phyloP scores from a whole-genome alignment of 164 flowering plant species.

The Warburgia ugandensis region DNA sequence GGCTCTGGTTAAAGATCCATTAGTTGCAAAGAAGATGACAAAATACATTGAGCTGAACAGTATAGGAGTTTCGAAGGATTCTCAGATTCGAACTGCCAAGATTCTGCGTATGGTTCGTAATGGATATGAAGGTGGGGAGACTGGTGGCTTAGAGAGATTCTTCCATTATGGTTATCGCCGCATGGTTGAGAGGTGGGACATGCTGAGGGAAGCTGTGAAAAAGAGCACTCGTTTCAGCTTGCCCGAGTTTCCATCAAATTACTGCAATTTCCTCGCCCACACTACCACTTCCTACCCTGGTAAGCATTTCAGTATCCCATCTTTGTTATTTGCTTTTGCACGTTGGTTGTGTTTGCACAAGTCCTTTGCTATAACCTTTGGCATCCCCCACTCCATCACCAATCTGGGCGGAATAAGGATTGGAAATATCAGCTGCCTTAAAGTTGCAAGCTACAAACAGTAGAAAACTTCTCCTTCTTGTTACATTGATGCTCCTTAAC shows the following conservation, averaged over 20 bases:
- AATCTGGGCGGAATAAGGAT: too few species aligned
- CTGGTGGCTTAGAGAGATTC: constrained; percentile 18
- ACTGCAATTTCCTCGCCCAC: constrained; percentile 29
- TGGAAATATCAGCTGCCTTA: too few species aligned
- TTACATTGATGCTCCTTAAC: too few species aligned
- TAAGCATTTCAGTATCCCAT: too few species aligned
- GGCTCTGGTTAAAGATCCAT: constrained; percentile 63
- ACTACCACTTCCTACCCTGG: constrained; percentile 41
- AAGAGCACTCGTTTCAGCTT: constrained; percentile 38
- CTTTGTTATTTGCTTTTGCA: too few species aligned
- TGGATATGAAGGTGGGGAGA: constrained; percentile 17
- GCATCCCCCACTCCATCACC: too few species aligned
- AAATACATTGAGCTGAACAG: constrained; percentile 39
- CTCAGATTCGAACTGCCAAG: constrained; percentile 64
- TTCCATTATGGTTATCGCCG: constrained; percentile 24
- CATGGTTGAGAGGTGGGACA: constrained; percentile 55
- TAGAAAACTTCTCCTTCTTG: too few species aligned
- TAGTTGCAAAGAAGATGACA: constrained; percentile 47
- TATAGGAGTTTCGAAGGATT: constrained; percentile 67
- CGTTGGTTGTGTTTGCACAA: too few species aligned
- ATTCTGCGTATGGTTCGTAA: constrained; percentile 37
- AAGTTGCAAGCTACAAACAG: too few species aligned
- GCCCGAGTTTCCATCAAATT: constrained; percentile 34
- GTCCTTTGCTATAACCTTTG: too few species aligned
- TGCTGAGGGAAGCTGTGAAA: constrained; percentile 34